phyloP scores from a whole-genome alignment of 805 yeast genomes.

The Metschnikowia henanensis region DNA sequence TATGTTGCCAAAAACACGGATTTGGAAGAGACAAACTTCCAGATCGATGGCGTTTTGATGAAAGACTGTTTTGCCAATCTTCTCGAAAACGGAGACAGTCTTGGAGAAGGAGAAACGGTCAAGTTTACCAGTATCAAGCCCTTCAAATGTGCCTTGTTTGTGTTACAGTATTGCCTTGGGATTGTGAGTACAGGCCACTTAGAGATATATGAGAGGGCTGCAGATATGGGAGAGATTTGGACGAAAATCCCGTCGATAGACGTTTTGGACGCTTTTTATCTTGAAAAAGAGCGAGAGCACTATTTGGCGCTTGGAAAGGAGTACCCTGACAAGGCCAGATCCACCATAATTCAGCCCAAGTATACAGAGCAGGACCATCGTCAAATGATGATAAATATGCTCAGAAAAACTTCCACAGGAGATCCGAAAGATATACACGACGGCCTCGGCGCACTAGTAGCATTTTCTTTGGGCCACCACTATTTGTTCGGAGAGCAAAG shows the following conservation, averaged over 20 bases:
- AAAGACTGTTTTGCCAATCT: no score
- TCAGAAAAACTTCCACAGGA: neutral
- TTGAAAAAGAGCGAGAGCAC: neutral
- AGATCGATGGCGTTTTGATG: neutral
- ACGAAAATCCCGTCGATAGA: neutral
- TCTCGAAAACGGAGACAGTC: no score
- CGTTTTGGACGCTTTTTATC: neutral
- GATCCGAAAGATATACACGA: neutral
- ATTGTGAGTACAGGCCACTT: neutral
- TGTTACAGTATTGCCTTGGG: neutral
- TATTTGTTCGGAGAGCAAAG: neutral
- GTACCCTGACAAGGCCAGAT: neutral
- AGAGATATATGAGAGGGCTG: neutral
- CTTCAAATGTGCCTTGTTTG: neutral
- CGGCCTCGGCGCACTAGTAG: neutral
- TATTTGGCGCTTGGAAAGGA: neutral
- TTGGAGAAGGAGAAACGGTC: no score
- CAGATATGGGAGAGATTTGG: neutral
- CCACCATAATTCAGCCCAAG: neutral
- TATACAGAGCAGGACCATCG: neutral
- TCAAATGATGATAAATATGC: neutral
- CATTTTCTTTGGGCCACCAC: constrained; percentile 1
- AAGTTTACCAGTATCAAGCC: neutral
- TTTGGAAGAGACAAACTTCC: neutral
- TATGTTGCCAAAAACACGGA: neutral